Evolutionary conservation across 2,329 filamentous ascomycete genomes (phyloP), one percentile per base, ranked within the genome.

Genomic region (Fusarium oxysporum): DNA sequence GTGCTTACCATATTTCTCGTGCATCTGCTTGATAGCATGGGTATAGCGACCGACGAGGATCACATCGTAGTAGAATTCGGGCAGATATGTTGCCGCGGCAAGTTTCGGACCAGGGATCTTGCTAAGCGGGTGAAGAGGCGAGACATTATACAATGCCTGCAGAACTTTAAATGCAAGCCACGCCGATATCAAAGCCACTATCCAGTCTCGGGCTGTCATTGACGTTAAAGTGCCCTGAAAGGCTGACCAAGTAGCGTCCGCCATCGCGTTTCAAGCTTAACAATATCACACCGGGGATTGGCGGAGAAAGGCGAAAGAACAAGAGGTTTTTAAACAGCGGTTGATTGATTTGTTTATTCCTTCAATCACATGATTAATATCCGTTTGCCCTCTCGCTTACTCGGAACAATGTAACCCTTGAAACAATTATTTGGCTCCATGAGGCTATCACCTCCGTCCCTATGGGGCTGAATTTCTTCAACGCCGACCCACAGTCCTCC

Each of bases 1-100:
- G 4, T 7, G 12, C 28, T 10, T 25, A 64, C 66, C 66, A 23
- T 69, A 69, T 53, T 69, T 64, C 5, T 69, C 58, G 2, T 69
- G 66, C 66, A 69, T 69, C 5, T 69, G 32, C 13, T 47, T 45
- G 21, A 69, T 69, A 4, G 66, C 16, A 23, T 69, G 66, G 5
- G 65, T 69, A 9, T 69, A 69, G 10, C 66, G 66, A 12, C 66
- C 66, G 13, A 69, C 58, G 3, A 69, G 58, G 8, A 69, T 69
- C 1, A 69, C 66, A 48, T 69, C 66, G 14, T 69, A 37, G 13
- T 69, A 69, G 19, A 69, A 69, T 23, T 69, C 66, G 1, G 66
- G 58, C 4, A 69, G n/a, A 33, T 69, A 69, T 5, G 66, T 69
- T 11, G 66, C 66, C n/a, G 50, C 66, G 0, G 65, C 65, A 4